phyloP scores from a whole-genome alignment of 805 yeast species.

The Saccharomycopsis fibuligera region DNA sequence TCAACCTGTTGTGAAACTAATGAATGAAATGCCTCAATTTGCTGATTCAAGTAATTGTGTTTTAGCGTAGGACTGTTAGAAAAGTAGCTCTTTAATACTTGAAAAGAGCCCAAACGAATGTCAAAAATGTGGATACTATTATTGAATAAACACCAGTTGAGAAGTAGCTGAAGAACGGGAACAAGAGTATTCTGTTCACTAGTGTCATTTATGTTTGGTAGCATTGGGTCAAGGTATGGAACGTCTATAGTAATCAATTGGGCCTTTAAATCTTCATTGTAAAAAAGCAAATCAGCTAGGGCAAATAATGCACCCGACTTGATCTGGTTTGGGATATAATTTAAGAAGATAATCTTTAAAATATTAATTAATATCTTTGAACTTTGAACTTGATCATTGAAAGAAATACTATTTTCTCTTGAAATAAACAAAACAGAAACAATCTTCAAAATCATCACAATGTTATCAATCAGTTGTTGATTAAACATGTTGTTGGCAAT shows the following conservation, averaged over 20 bases:
- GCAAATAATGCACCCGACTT: slow-evolving; percentile 66
- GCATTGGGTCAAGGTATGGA: slow-evolving; percentile 79
- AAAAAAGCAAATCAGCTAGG: slow-evolving; percentile 68
- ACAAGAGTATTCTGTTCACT: slow-evolving; percentile 31
- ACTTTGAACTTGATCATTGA: slow-evolving; percentile 2
- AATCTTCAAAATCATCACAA: slow-evolving; percentile 10
- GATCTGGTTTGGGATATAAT: slow-evolving; percentile 55
- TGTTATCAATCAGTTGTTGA: slow-evolving; percentile 9
- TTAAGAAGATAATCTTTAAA: slow-evolving; percentile 64
- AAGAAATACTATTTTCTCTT: slow-evolving; percentile 6
- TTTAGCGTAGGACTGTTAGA: slow-evolving; percentile 57
- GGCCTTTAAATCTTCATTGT: slow-evolving; percentile 60
- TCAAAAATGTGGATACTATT: slow-evolving; percentile 84
- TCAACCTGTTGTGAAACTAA: slow-evolving; percentile 24
- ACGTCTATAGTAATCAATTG: slow-evolving; percentile 80
- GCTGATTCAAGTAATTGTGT: slow-evolving; percentile 57
- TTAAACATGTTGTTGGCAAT: background rate
- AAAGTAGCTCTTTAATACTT: slow-evolving; percentile 63
- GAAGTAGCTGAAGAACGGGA: slow-evolving; percentile 67
- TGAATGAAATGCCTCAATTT: slow-evolving; percentile 41
- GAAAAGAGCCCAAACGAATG: slow-evolving; percentile 65
- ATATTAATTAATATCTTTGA: slow-evolving; percentile 61
- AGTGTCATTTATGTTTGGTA: slow-evolving; percentile 25
- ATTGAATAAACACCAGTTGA: slow-evolving; percentile 75
- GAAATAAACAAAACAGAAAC: slow-evolving; percentile 15